Conservation (phyloP, 2,329 filamentous ascomycete species). For the Neofusicoccum cordaticola region DNA sequence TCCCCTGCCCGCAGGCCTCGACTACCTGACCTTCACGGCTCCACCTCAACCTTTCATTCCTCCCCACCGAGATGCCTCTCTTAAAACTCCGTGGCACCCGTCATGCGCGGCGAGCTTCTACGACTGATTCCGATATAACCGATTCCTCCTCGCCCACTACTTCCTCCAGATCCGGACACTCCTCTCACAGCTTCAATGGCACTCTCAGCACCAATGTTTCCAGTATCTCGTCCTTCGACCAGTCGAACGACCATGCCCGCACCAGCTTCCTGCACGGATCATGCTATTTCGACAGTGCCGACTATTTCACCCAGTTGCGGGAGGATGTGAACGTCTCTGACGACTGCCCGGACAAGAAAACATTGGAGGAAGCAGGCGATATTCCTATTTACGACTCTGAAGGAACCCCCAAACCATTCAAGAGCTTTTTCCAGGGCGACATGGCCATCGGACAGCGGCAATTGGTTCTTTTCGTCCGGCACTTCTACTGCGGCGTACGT, state of each 20-base stretch:
- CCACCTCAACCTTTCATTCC: too few relatives aligned
- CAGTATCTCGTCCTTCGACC: conserved; percentile 2
- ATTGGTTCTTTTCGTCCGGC: conserved; percentile 40
- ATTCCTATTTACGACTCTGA: conserved; percentile 58
- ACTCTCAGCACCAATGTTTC: conserved; percentile 7
- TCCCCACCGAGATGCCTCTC: not conserved
- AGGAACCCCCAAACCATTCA: conserved; percentile 60
- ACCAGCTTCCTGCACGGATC: conserved; percentile 2
- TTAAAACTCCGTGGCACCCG: not conserved
- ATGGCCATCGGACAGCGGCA: conserved; percentile 35
- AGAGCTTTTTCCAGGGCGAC: conserved; percentile 58
- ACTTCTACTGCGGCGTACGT: conserved; percentile 42
- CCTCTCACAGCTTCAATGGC: conserved; percentile 5
- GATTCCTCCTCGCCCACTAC: conserved; percentile 1
- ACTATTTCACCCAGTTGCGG: conserved; percentile 35
- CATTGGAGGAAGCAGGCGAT: conserved; percentile 20
- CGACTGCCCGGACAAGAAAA: not conserved
- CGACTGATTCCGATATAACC: not conserved
- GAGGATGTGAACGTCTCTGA: conserved; percentile 24
- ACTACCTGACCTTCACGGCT: not conserved
- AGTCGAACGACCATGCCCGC: not conserved
- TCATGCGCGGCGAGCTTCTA: not conserved
- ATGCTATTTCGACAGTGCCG: conserved; percentile 25
- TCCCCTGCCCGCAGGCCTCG: not conserved
- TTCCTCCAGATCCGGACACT: not conserved